These are phyloP conservation scores for Microbotryum violaceum DNA, from an alignment of 1,284 basidiomycete species.

Conservation along the genomic window DNA sequence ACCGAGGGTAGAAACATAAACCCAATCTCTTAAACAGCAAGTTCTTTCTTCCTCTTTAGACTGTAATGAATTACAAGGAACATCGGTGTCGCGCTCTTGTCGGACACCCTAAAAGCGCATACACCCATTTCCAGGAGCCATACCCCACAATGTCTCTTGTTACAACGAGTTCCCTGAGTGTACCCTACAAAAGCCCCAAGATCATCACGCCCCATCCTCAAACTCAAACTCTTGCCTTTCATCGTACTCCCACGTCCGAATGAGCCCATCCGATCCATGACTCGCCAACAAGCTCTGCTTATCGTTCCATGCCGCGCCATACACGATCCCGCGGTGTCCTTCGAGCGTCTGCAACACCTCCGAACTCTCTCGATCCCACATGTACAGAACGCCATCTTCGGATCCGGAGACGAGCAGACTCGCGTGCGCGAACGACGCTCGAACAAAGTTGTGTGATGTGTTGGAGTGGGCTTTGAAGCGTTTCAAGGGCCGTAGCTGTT, in stretches of 20 bases:
- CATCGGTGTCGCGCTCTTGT: too few species aligned
- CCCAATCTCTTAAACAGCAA: too few species aligned
- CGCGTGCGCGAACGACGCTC: slow-evolving; percentile 43
- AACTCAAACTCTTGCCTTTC: slow-evolving; percentile 2
- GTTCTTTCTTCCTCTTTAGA: too few species aligned
- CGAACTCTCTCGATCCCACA: slow-evolving; percentile 39
- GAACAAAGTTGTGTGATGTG: slow-evolving; percentile 48
- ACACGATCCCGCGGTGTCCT: slow-evolving; percentile 38
- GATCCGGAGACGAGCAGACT: slow-evolving; percentile 44
- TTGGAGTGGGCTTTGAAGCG: slow-evolving; percentile 48
- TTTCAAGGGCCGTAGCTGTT: slow-evolving; percentile 42
- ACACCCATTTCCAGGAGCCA: too few species aligned
- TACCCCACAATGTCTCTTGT: too few species aligned
- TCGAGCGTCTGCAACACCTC: slow-evolving; percentile 39
- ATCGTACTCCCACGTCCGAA: slow-evolving; percentile 42
- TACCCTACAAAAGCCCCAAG: too few species aligned
- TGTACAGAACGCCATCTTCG: slow-evolving; percentile 42
- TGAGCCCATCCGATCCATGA: slow-evolving; percentile 45
- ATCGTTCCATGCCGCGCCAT: slow-evolving; percentile 44
- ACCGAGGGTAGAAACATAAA: too few species aligned
- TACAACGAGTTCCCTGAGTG: too few species aligned
- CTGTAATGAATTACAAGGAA: too few species aligned
- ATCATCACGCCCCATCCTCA: too few species aligned
- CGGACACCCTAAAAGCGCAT: too few species aligned
- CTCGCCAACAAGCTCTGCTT: slow-evolving; percentile 41